A percentile compares a stretch with the other conserved stretches of the same genome.
phyloP scores from a whole-genome alignment of 2,329 filamentous ascomycete species.

The Phaeoacremonium minimum region DNA sequence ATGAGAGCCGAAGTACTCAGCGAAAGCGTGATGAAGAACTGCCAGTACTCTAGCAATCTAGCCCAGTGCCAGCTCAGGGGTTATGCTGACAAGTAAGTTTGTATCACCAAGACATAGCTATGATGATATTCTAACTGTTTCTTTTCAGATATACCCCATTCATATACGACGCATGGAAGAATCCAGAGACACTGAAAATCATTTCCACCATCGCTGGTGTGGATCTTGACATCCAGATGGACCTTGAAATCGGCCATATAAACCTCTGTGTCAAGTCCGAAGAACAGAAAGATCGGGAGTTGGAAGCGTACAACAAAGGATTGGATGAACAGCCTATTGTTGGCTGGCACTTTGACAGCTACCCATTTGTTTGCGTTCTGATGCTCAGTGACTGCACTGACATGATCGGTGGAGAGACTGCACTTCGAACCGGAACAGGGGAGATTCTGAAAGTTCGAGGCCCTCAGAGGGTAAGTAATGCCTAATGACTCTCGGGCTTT shows the following conservation, averaged over 20 bases:
- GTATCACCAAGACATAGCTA: slow-evolving; percentile 1
- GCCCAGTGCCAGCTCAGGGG: slow-evolving; percentile 10
- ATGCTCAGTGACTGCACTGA: slow-evolving; percentile 60
- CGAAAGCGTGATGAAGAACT: slow-evolving; percentile 50
- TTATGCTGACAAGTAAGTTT: slow-evolving; percentile 9
- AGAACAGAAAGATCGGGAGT: slow-evolving; percentile 35
- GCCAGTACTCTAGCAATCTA: slow-evolving; percentile 37
- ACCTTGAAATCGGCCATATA: slow-evolving; percentile 52
- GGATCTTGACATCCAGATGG: slow-evolving; percentile 48
- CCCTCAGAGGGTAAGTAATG: slow-evolving; percentile 48
- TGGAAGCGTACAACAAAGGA: slow-evolving; percentile 32
- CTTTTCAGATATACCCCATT: slow-evolving; percentile 56
- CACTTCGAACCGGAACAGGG: slow-evolving; percentile 47
- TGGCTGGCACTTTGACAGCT: slow-evolving; percentile 62
- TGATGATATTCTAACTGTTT: not conserved
- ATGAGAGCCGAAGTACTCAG: slow-evolving; percentile 61
- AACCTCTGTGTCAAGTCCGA: slow-evolving; percentile 48
- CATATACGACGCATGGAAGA: slow-evolving; percentile 47
- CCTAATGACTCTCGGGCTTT: not conserved
- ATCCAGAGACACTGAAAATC: slow-evolving; percentile 34
- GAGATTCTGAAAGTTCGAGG: slow-evolving; percentile 55
- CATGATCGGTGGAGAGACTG: slow-evolving; percentile 64
- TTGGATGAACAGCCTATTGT: slow-evolving; percentile 51
- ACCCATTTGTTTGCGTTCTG: slow-evolving; percentile 65
- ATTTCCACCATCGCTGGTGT: slow-evolving; percentile 50